Conservation (phyloP, 306 rosid genomes). For the Vigna reflexopilosa region DNA sequence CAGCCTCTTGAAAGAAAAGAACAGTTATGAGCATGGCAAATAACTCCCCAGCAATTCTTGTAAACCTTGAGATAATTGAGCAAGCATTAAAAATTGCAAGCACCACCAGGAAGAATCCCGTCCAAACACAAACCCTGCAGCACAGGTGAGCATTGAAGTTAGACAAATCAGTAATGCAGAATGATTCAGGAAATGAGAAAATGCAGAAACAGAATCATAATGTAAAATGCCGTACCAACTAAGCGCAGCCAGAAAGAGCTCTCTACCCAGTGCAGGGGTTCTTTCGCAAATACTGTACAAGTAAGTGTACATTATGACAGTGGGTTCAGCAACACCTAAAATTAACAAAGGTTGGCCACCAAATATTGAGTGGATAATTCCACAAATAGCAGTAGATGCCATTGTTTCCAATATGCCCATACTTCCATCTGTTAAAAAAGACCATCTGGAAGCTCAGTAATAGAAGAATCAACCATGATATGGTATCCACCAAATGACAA, state of each 20-base stretch:
- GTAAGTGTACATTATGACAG: conserved; percentile 87
- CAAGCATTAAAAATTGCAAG: conserved; percentile 86
- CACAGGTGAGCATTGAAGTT: conserved; percentile 29
- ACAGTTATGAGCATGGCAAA: conserved; percentile 91
- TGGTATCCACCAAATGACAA: not conserved
- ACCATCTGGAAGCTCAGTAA: conserved; percentile 13
- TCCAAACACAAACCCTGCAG: conserved; percentile 95
- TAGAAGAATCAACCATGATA: not conserved
- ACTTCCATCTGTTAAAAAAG: conserved; percentile 62
- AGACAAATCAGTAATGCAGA: not conserved
- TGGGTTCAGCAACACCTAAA: conserved; percentile 97
- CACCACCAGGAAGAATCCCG: conserved; percentile 69
- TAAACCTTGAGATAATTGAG: conserved; percentile 69
- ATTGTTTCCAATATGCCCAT: conserved; percentile 93
- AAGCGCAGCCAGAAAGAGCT: conserved; percentile 77
- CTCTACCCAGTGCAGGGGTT: conserved; percentile 63
- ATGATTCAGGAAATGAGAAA: not conserved
- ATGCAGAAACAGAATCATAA: conserved; percentile 6
- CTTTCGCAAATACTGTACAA: conserved; percentile 65
- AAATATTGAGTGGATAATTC: conserved; percentile 80
- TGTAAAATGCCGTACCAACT: conserved; percentile 64
- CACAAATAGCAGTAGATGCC: conserved; percentile 90
- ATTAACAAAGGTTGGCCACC: conserved; percentile 97
- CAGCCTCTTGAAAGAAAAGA: conserved; percentile 88
- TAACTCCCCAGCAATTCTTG: conserved; percentile 86